Conservation (phyloP, 2,329 filamentous ascomycete genomes). For the Penicillium sp. region DNA sequence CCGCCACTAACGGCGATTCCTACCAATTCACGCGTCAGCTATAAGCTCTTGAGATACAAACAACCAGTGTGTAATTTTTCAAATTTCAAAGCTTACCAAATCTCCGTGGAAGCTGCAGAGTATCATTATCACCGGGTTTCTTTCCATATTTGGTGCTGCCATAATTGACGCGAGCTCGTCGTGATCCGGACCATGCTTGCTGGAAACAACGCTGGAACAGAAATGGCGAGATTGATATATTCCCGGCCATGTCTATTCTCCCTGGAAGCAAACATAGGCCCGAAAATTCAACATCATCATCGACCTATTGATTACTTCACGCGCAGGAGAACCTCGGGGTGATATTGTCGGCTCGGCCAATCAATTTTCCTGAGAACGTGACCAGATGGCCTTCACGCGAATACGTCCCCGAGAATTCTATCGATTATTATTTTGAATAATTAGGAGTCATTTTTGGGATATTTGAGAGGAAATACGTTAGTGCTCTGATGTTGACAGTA, state of each 20-base stretch:
- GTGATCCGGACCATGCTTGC: constrained; percentile 12
- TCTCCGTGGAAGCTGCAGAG: constrained; percentile 23
- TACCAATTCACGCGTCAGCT: constrained; percentile 33
- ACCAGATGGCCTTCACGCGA: background rate
- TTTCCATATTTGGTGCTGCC: constrained; percentile 9
- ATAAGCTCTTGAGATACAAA: background rate
- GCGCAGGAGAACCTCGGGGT: background rate
- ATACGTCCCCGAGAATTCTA: background rate
- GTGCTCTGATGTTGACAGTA: background rate
- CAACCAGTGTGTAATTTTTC: background rate
- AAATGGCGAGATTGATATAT: constrained; percentile 13
- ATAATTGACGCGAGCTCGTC: constrained; percentile 9
- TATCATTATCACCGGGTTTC: constrained; percentile 8
- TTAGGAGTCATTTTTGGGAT: background rate
- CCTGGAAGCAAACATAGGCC: background rate
- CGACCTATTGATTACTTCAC: background rate
- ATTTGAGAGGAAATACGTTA: background rate
- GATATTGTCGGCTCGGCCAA: constrained; percentile 8
- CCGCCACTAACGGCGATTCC: constrained; percentile 86
- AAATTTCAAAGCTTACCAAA: constrained; percentile 27
- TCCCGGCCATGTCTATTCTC: constrained; percentile 2
- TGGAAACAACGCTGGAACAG: constrained; percentile 12
- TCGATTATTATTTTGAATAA: background rate
- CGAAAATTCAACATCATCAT: background rate
- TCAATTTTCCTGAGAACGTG: constrained; percentile 2